Evolutionary conservation across 164 flowering plant species (phyloP).

Genomic region (Taxillus chinensis): DNA sequence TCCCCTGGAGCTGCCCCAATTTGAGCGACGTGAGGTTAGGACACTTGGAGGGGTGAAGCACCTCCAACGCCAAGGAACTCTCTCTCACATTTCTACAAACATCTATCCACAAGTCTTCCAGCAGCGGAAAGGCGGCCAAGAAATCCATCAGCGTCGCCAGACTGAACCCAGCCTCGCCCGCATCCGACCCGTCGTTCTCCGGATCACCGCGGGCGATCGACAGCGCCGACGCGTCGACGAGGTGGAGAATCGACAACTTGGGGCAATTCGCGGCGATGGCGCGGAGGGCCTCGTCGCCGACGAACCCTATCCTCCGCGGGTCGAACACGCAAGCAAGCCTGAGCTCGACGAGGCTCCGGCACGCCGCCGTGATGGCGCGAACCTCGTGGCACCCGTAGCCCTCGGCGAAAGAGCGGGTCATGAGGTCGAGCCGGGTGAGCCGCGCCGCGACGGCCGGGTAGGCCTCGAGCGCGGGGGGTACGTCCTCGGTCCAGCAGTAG

Average conservation of each 20-base stretch:
- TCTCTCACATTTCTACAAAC: slow-evolving; percentile 63
- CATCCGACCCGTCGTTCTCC: slow-evolving; percentile 27
- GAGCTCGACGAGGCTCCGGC: slow-evolving; percentile 46
- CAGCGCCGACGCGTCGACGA: slow-evolving; percentile 49
- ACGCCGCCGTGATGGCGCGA: slow-evolving; percentile 33
- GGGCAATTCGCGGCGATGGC: slow-evolving; percentile 51
- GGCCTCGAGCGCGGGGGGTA: slow-evolving; percentile 44
- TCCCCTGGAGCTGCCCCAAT: slow-evolving; percentile 70
- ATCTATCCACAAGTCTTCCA: slow-evolving; percentile 65
- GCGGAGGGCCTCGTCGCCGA: slow-evolving; percentile 55
- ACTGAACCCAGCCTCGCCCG: slow-evolving; percentile 52
- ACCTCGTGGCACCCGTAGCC: slow-evolving; percentile 70
- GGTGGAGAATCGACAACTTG: slow-evolving; percentile 38
- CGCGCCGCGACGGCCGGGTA: slow-evolving; percentile 24
- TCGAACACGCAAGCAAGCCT: slow-evolving; percentile 60
- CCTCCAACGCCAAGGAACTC: slow-evolving; percentile 47
- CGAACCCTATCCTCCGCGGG: slow-evolving; percentile 64
- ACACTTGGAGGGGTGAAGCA: slow-evolving; percentile 42
- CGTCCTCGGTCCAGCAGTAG: slow-evolving; percentile 85
- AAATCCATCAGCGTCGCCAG: slow-evolving; percentile 31
- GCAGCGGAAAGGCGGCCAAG: slow-evolving; percentile 38
- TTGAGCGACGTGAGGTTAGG: slow-evolving; percentile 44
- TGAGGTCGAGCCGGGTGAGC: slow-evolving; percentile 35
- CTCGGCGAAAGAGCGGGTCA: slow-evolving; percentile 46
- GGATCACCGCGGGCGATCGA: slow-evolving; percentile 25